These are phyloP conservation scores for Verticillium dahliae DNA, from an alignment of 2,329 filamentous ascomycete species.

Conservation along the genomic window DNA sequence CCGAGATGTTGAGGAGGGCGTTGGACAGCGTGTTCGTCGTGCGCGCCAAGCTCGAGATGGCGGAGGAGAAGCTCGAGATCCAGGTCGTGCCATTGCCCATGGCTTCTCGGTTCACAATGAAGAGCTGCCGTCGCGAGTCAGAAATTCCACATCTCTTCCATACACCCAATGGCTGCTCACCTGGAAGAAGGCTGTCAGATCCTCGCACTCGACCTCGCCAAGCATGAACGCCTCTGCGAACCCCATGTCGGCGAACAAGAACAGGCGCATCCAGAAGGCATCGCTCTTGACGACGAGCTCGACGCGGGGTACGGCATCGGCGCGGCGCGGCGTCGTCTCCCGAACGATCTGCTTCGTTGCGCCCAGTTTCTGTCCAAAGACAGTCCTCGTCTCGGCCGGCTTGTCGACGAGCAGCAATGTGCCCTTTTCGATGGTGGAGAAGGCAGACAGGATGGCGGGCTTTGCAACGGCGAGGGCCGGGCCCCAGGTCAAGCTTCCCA, in stretches of 20 bases:
- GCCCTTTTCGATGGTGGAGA: slow-evolving; percentile 39
- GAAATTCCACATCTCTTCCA: not conserved
- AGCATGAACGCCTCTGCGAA: slow-evolving; percentile 71
- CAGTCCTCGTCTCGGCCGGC: slow-evolving; percentile 29
- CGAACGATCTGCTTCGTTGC: slow-evolving; percentile 14
- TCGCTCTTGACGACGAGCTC: slow-evolving; percentile 58
- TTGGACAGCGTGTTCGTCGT: slow-evolving; percentile 52
- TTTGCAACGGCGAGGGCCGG: slow-evolving; percentile 40
- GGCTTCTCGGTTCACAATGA: slow-evolving; percentile 60
- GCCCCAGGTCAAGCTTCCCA: slow-evolving; percentile 40
- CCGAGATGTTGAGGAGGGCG: slow-evolving; percentile 58
- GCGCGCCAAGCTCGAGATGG: slow-evolving; percentile 50
- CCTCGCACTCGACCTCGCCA: slow-evolving; percentile 59
- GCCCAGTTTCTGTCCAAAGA: slow-evolving; percentile 39
- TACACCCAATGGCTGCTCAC: slow-evolving; percentile 25
- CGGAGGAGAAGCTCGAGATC: slow-evolving; percentile 51
- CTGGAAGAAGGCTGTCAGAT: slow-evolving; percentile 63
- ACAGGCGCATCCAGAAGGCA: slow-evolving; percentile 62
- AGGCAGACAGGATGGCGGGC: slow-evolving; percentile 34
- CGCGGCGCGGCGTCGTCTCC: slow-evolving; percentile 20
- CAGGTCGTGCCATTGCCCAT: slow-evolving; percentile 59
- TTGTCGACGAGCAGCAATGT: slow-evolving; percentile 42
- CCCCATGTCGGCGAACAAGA: slow-evolving; percentile 69
- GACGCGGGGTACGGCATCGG: slow-evolving; percentile 31
- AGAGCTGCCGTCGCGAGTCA: slow-evolving; percentile 42